Conservation (phyloP, 148 eudicot genomes). For the Chenopodium album region DNA sequence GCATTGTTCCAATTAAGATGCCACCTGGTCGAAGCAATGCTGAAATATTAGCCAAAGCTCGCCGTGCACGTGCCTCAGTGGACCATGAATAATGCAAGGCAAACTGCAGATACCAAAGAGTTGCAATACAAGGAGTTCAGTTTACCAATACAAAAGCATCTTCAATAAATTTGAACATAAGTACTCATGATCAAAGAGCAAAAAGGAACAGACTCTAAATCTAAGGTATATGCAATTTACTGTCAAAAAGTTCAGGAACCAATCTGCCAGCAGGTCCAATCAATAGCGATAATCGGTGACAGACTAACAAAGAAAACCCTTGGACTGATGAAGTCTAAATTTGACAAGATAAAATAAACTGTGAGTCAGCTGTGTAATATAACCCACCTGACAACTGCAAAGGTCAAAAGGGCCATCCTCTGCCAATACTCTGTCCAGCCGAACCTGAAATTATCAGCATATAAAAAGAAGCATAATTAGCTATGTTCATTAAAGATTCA, state of each 20-base stretch:
- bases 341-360: background rate
- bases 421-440: constrained; percentile 67
- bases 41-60: constrained; percentile 95
- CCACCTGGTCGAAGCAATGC: constrained; percentile 98
- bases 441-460: constrained; percentile 48
- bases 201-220: background rate
- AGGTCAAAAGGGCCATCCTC: constrained; percentile 96
- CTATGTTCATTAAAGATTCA: background rate
- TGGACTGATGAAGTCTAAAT: background rate
- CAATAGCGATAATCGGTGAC: no score
- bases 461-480: constrained; percentile 16
- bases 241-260: background rate
- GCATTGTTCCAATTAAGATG: constrained; percentile 95
- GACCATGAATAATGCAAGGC: constrained; percentile 99
- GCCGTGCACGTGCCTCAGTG: constrained; percentile 96
- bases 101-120: constrained; percentile 60
- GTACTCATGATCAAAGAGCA: background rate
- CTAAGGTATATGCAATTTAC: background rate
- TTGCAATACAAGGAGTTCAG: background rate
- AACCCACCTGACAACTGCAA: constrained; percentile 90
- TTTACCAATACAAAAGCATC: constrained; percentile 3
- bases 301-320: background rate
- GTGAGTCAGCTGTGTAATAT: background rate
- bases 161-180: background rate
- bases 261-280: background rate